These are phyloP conservation scores for Fusarium chlamydosporum DNA, from an alignment of 2,329 filamentous ascomycete species.

Conservation along the genomic window DNA sequence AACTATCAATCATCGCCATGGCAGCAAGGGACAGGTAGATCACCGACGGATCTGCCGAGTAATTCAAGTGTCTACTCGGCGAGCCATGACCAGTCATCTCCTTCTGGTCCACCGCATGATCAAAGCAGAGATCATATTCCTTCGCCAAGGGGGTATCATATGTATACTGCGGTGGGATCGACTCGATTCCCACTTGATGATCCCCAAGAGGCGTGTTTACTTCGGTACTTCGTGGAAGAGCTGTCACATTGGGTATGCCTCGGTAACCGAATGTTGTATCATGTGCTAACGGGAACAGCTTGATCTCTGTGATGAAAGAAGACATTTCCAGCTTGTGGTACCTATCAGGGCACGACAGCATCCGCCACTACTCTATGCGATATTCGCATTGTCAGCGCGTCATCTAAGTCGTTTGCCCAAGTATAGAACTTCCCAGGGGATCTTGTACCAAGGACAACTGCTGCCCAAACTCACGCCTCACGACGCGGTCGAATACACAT, in stretches of 20 bases:
- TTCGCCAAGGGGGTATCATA: slow-evolving; percentile 30
- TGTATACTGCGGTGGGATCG: slow-evolving; percentile 19
- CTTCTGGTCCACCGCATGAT: slow-evolving; percentile 22
- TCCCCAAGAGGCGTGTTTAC: slow-evolving; percentile 57
- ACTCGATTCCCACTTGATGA: slow-evolving; percentile 52
- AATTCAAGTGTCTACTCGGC: slow-evolving; percentile 26
- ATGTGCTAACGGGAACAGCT: slow-evolving; percentile 51
- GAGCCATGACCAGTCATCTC: slow-evolving; percentile 33
- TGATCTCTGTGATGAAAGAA: slow-evolving; percentile 58
- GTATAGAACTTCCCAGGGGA: slow-evolving; percentile 55
- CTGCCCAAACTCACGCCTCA: slow-evolving; percentile 55
- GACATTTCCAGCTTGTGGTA: slow-evolving; percentile 59
- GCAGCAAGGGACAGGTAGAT: slow-evolving; percentile 28
- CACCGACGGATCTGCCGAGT: slow-evolving; percentile 26
- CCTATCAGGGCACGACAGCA: slow-evolving; percentile 55
- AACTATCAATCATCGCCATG: slow-evolving; percentile 28
- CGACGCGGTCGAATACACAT: slow-evolving; percentile 59
- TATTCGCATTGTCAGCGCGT: slow-evolving; percentile 59
- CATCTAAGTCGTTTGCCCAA: slow-evolving; percentile 58
- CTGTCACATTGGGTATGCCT: slow-evolving; percentile 57
- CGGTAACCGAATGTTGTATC: too few relatives aligned
- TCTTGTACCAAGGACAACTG: slow-evolving; percentile 57
- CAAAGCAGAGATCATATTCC: slow-evolving; percentile 1
- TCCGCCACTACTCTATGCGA: slow-evolving; percentile 57
- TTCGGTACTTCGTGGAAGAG: slow-evolving; percentile 59